Conservation (phyloP, 2,329 filamentous ascomycete genomes). For the Botrytis tulipae region DNA sequence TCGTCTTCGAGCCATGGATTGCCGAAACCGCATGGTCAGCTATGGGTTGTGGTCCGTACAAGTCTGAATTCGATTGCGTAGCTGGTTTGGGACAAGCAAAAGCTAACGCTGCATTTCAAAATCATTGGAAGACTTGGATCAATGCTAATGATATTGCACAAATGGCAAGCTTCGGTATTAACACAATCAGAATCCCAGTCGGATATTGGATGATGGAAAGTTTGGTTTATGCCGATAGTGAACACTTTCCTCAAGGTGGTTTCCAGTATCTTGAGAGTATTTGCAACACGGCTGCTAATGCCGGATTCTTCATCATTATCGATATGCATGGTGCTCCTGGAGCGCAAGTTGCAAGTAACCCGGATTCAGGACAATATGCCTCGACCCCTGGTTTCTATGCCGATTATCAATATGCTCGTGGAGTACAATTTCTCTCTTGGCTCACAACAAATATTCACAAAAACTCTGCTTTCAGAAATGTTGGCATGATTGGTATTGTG, state of each 20-base stretch:
- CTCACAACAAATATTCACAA: constrained; percentile 52
- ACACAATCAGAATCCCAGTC: constrained; percentile 50
- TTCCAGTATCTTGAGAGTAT: constrained; percentile 46
- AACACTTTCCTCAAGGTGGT: constrained; percentile 49
- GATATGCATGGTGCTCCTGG: constrained; percentile 50
- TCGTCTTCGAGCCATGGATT: constrained; percentile 51
- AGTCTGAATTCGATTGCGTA: constrained; percentile 51
- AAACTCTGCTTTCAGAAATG: constrained; percentile 48
- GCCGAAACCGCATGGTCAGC: constrained; percentile 42
- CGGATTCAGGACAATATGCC: constrained; percentile 40
- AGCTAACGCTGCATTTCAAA: constrained; percentile 45
- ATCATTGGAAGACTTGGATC: constrained; percentile 50
- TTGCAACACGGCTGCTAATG: constrained; percentile 44
- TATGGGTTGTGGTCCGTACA: constrained; percentile 46
- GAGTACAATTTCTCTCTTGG: constrained; percentile 53
- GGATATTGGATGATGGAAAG: constrained; percentile 52
- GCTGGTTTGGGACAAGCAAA: constrained; percentile 44
- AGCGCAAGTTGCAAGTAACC: constrained; percentile 44
- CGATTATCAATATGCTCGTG: constrained; percentile 55
- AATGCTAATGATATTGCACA: constrained; percentile 45
- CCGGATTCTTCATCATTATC: constrained; percentile 50
- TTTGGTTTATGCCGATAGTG: constrained; percentile 43
- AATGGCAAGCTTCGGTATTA: constrained; percentile 47
- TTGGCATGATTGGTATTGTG: constrained; percentile 58
- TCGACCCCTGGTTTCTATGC: constrained; percentile 53